Conservation (phyloP, 805 yeast genomes). For the Nakazawaea ambrosiae region DNA sequence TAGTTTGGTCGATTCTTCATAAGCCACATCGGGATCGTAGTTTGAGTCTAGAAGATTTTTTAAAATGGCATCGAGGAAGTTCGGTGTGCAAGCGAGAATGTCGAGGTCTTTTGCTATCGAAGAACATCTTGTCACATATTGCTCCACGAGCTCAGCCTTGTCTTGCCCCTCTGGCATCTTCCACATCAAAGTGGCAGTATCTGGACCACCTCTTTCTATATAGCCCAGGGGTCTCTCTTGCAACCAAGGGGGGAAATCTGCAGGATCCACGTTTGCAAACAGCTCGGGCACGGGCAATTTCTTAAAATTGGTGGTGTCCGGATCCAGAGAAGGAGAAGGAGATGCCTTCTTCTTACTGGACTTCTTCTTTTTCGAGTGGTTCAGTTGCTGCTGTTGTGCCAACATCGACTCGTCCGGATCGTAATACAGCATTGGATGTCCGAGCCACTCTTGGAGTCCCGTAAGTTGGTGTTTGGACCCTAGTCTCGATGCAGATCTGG, state of each 20-base stretch:
- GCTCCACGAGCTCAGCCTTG: constrained; percentile 12
- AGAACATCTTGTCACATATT: constrained; percentile 47
- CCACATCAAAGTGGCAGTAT: constrained; percentile 65
- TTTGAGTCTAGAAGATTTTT: constrained; percentile 42
- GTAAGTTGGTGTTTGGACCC: constrained; percentile 72
- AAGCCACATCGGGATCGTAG: constrained; percentile 47
- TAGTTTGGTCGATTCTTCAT: constrained; percentile 34
- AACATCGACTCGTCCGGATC: constrained; percentile 27
- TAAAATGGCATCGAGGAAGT: constrained; percentile 72
- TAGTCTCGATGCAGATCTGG: constrained; percentile 69
- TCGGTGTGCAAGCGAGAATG: constrained; percentile 61
- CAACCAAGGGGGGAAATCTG: constrained; percentile 64
- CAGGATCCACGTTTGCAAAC: constrained; percentile 30
- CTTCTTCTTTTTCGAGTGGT: constrained; percentile 20
- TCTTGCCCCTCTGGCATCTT: constrained; percentile 28
- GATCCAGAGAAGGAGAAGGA: constrained; percentile 17
- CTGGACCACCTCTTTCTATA: constrained; percentile 75
- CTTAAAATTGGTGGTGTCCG: constrained; percentile 16
- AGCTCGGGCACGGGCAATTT: constrained; percentile 40
- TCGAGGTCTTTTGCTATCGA: constrained; percentile 49
- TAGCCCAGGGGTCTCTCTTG: constrained; percentile 77
- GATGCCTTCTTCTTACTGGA: constrained; percentile 14
- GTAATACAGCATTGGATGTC: constrained; percentile 60
- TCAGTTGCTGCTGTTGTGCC: constrained; percentile 12
- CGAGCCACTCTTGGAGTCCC: constrained; percentile 57